Conservation (phyloP, 345 rosid genomes). For the Dipteronia dyeriana region DNA sequence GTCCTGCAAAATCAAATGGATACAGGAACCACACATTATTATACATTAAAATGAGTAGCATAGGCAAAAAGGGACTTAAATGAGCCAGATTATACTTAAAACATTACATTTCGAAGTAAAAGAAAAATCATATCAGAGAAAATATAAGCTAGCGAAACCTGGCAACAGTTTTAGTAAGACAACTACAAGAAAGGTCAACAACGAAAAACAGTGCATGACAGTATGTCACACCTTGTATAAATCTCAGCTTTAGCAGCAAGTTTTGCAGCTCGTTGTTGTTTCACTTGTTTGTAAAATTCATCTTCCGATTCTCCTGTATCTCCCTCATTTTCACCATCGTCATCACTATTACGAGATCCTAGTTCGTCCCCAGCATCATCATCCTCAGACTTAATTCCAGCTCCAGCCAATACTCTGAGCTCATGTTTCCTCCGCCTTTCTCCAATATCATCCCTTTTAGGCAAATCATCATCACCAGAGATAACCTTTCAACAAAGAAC, state of each 20-base stretch:
- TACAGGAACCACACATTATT: neutral
- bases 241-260: slow-evolving; percentile 68
- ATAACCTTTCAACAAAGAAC: slow-evolving; percentile 47
- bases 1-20: slow-evolving; percentile 37
- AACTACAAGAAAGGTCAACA: neutral
- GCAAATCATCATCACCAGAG: slow-evolving; percentile 90
- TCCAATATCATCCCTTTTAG: slow-evolving; percentile 90
- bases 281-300: slow-evolving; percentile 69
- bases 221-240: slow-evolving; percentile 50
- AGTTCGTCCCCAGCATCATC: slow-evolving; percentile 46
- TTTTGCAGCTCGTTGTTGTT: slow-evolving; percentile 53
- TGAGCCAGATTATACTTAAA: neutral
- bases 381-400: slow-evolving; percentile 69
- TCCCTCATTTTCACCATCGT: slow-evolving; percentile 25
- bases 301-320: slow-evolving; percentile 48
- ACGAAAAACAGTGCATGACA: neutral
- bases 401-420: slow-evolving; percentile 75
- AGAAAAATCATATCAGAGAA: neutral
- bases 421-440: slow-evolving; percentile 90
- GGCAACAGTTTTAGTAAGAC: neutral
- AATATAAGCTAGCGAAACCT: neutral
- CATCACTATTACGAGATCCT: slow-evolving; percentile 30
- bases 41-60: neutral
- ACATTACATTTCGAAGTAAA: neutral
- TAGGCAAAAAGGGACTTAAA: neutral